These are phyloP conservation scores for Euphorbia peplus DNA, from an alignment of 345 rosid genomes.

Conservation along the genomic window DNA sequence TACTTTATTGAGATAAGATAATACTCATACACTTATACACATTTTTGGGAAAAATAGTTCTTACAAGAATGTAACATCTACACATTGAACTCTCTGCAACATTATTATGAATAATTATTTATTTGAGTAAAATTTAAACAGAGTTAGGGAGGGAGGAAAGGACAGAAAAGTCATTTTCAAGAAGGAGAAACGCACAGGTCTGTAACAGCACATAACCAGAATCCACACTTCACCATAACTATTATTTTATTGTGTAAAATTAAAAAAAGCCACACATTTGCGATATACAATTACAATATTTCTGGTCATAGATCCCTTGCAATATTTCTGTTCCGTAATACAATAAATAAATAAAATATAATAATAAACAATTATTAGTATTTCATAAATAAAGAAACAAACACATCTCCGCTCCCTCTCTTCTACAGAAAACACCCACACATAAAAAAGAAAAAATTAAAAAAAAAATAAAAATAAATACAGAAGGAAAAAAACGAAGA, in stretches of 20 bases:
- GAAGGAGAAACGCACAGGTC: no score
- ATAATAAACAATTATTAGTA: neutral
- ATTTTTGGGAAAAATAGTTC: no score
- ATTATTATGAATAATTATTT: no score
- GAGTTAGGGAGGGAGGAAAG: no score
- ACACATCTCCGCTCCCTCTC: neutral
- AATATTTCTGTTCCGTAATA: neutral
- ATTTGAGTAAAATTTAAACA: no score
- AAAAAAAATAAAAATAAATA: neutral
- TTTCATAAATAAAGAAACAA: neutral
- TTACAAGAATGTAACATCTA: no score
- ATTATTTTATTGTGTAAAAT: neutral
- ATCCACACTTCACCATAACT: neutral
- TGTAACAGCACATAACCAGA: neutral
- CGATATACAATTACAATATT: slow-evolving; percentile 14
- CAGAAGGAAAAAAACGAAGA: neutral
- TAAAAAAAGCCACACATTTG: neutral
- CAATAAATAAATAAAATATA: no score
- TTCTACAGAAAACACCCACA: neutral
- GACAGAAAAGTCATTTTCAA: no score
- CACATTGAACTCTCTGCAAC: no score
- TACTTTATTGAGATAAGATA: no score
- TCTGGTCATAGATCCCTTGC: slow-evolving; percentile 14
- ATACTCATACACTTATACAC: no score
- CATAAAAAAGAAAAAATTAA: neutral